phyloP scores from a whole-genome alignment of 106 monocot species.

The Phalaenopsis equestris region DNA sequence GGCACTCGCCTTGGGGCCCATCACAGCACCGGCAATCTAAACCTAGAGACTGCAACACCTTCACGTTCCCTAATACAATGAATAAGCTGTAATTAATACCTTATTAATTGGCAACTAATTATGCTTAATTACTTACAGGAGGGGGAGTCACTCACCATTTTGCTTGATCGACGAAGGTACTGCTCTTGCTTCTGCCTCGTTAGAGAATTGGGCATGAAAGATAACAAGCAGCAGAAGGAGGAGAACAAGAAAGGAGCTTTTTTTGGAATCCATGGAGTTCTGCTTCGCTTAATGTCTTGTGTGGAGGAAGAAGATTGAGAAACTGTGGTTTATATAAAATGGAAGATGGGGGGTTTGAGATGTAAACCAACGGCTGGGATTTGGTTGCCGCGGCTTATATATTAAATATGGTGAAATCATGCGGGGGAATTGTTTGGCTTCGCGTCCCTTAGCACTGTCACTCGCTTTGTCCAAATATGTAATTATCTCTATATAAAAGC shows the following conservation, averaged over 20 bases:
- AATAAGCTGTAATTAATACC: background rate
- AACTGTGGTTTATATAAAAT: background rate
- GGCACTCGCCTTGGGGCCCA: slow-evolving; percentile 22
- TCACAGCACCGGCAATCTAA: slow-evolving; percentile 34
- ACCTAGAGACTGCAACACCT: slow-evolving; percentile 28
- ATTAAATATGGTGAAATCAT: too few species aligned
- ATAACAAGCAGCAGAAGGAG: slow-evolving; percentile 13
- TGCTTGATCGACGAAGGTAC: slow-evolving; percentile 10
- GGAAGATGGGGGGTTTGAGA: background rate
- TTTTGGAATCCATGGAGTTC: background rate
- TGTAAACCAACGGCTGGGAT: background rate
- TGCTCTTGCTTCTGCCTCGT: slow-evolving; percentile 17
- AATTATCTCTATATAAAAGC: too few species aligned
- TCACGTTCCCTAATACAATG: slow-evolving; percentile 18
- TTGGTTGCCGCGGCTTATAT: background rate
- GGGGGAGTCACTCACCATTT: slow-evolving; percentile 10
- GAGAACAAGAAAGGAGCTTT: background rate
- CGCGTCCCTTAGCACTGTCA: too few species aligned
- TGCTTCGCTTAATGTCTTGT: background rate
- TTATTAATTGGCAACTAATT: background rate
- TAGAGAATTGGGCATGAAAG: slow-evolving; percentile 1
- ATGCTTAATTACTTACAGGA: background rate
- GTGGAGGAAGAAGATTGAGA: background rate
- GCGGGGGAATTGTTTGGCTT: too few species aligned
- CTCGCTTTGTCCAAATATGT: too few species aligned